Evolutionary conservation across 108 stramenopile genomes (phyloP), one percentile per base, ranked within the genome.

Genomic region (Chaetoceros tenuissimus): DNA sequence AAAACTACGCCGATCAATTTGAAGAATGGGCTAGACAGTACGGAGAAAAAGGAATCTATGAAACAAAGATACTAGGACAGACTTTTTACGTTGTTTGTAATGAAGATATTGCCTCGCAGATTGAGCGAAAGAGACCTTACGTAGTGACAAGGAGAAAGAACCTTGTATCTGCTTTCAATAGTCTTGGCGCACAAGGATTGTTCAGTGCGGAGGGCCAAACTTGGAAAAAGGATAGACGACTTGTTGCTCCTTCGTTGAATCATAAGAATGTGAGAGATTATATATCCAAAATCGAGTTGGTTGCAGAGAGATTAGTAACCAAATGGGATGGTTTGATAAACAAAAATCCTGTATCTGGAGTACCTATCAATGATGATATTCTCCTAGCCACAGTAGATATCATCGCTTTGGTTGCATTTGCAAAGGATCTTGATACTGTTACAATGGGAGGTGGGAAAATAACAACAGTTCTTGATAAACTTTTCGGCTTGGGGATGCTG

Each of bases 221-320:
- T 24, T 70, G 69, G 69, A 30, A 44, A 22, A 45, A 59, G 2
- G 69, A 70, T 23, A 55, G 57, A 2, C 47, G 59, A 1, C 22
- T 70, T 34, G 48, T 70, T 26, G 62, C 27, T 18, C 63, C 69
- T 17, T 62, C 69, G 0, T 31, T 70, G 43, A 70, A 63, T 46
- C 45, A n/a, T 21, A 64, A 58, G 18, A 64, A 59, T 46, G 63
- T 70, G 1, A 23, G 43, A 28, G 69, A 63, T 26, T 70, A 59
- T 31, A 8, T 70, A 1, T 2, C 55, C 0, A 0, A 24, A 1
- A 28, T 57, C 3, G 40, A 70, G 52, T 20, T 43, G 13, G 59
- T 64, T 28, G 44, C 55, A 22, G 23, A 16, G 17, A 22, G 63
- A n/a, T 29, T 67, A 7, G 51, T 67, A 1, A 3, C 40, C 10